Evolutionary conservation across 108 stramenopile species (phyloP), one percentile per base, ranked within the genome.

Genomic region (Nitzschia inconspicua): DNA sequence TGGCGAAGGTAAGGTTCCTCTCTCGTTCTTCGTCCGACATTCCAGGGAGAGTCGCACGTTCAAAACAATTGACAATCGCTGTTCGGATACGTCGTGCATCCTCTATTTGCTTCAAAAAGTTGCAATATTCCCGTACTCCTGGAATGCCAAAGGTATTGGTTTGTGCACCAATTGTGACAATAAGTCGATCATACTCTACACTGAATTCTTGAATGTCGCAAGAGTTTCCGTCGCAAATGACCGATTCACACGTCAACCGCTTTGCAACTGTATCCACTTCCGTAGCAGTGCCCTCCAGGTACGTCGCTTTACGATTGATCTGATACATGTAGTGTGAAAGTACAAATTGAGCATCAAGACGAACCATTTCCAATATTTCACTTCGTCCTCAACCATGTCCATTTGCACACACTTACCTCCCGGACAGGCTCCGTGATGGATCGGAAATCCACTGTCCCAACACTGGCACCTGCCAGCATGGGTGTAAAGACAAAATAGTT

Each of bases 401-500:
- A n/a, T 19, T 19, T 8, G 34, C 40, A 18, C 35, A 16, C 26
- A 41, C 80, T 44, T 43, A 84, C 76, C 80, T 84, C 73, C n/a
- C 97, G 91, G 57, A 98, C 78, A 16, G 95, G 88, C 66, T 95
- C 90, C 0, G 84, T 89, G 65, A 98, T 98, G 63, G 80, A 85
- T 55, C 84, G 59, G 74, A 71, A 95, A 39, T 98, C 97, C 27
- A 98, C 95, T 0, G 95, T 95, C 3, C 97, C 97, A 24, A 93
- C 95, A 39, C 80, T 79, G 8, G 93, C 85, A 18, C 94, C 94
- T n/a, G 97, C 95, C 26, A 98, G 72, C 97, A 98, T 96, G 49
- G 97, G 97, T 0, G 97, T 98, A 63, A 96, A 96, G 6, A 96
- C 72, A 57, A 98, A 95, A 63, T 91, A 92, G 52, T 98, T 95